A percentile compares a stretch with the other conserved stretches of the same genome.
phyloP scores from a whole-genome alignment of 1,139 yeast genomes.

The Ogataea hybrid region DNA sequence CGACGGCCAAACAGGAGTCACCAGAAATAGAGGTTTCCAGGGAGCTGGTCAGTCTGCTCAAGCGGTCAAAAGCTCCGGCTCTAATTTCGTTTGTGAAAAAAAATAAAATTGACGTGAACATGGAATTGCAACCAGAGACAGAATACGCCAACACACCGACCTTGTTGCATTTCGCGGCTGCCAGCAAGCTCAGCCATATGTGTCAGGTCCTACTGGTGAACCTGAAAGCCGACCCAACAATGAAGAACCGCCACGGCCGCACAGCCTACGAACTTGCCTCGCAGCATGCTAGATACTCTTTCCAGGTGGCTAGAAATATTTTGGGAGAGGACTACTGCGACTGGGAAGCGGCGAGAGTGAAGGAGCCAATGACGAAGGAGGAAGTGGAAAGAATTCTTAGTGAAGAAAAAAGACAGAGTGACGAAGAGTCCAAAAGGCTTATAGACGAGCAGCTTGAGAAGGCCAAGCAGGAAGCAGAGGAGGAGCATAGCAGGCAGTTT shows the following conservation, averaged over 20 bases:
- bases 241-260: constrained; percentile 51
- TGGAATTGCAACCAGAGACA: constrained; percentile 49
- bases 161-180: constrained; percentile 74
- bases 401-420: constrained; percentile 34
- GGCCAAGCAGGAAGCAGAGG: constrained; percentile 25
- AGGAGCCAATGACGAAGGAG: constrained; percentile 61
- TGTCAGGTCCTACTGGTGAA: constrained; percentile 61
- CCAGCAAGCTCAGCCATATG: constrained; percentile 65
- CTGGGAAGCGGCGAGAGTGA: constrained; percentile 71
- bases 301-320: constrained; percentile 64
- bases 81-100: constrained; percentile 58
- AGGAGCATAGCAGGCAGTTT: constrained; percentile 20
- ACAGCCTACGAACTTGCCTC: constrained; percentile 61
- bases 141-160: constrained; percentile 65
- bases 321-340: constrained; percentile 60
- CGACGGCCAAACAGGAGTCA: constrained; percentile 22
- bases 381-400: constrained; percentile 50
- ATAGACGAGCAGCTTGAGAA: constrained; percentile 43
- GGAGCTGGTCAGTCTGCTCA: constrained; percentile 59
- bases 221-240: constrained; percentile 69
- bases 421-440: constrained; percentile 38
- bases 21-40: constrained; percentile 45
- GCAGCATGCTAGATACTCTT: constrained; percentile 47
- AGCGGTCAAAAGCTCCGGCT: constrained; percentile 78
- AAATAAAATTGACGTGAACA: constrained; percentile 49